Percentiles rank a stretch among this genome's conserved stretches.
Evolutionary conservation across 805 yeast species (phyloP).

Genomic region (Monosporozyma aerobia): DNA sequence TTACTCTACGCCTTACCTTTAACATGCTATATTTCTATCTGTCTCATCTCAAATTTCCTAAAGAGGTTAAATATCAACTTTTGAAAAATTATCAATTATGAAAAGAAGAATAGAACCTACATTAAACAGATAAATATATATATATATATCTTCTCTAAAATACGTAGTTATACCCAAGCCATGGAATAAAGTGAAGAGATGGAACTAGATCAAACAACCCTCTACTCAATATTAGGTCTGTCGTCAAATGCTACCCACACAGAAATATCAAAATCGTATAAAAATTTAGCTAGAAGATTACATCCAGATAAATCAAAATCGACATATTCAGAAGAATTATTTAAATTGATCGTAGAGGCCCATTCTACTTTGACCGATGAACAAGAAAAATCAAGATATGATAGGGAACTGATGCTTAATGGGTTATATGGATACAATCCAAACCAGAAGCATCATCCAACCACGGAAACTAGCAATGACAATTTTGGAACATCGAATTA

Average conservation of each 20-base stretch:
- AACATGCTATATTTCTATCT: too few species aligned
- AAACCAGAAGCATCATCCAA: conserved; percentile 3
- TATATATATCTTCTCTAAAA: not conserved
- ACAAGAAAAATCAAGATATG: conserved; percentile 16
- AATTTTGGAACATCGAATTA: not conserved
- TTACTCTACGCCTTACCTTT: too few species aligned
- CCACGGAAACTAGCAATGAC: conserved; percentile 1
- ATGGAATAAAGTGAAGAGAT: not conserved
- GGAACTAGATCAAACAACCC: conserved; percentile 23
- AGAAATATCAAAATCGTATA: conserved; percentile 65
- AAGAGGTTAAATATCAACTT: not conserved
- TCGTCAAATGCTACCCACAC: conserved; percentile 16
- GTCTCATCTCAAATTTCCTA: not conserved
- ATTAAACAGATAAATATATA: not conserved
- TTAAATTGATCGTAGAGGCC: conserved; percentile 26
- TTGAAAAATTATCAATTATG: not conserved
- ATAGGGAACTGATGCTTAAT: conserved; percentile 10
- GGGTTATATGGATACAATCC: conserved; percentile 16
- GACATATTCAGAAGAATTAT: conserved; percentile 25
- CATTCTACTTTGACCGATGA: conserved; percentile 24
- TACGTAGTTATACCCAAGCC: too few species aligned
- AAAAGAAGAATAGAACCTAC: not conserved
- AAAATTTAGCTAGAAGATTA: conserved; percentile 58
- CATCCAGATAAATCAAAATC: conserved; percentile 75
- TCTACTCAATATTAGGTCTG: conserved; percentile 24